These are phyloP conservation scores for Colletotrichum plurivorum DNA, from an alignment of 2,329 filamentous ascomycete species.

Conservation along the genomic window DNA sequence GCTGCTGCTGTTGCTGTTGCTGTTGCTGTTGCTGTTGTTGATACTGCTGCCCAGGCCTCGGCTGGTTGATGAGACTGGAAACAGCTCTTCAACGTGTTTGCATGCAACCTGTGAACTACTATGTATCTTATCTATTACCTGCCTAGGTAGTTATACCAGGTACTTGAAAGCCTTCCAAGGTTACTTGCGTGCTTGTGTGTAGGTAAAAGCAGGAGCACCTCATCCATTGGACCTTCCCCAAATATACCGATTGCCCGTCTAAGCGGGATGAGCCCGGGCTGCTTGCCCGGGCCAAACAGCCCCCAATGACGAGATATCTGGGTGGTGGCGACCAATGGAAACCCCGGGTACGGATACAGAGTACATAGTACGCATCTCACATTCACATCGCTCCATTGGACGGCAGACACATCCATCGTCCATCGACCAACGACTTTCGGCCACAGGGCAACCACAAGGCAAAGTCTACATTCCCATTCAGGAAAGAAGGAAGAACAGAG, in stretches of 20 bases:
- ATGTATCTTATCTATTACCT: too few relatives aligned
- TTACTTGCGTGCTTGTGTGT: neutral
- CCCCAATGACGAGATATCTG: neutral
- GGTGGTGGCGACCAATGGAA: slow-evolving; percentile 9
- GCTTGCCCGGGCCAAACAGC: slow-evolving; percentile 2
- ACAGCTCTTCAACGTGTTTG: neutral
- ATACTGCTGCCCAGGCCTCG: neutral
- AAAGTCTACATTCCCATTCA: slow-evolving; percentile 14
- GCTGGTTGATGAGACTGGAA: neutral
- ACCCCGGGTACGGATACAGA: neutral
- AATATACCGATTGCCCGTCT: slow-evolving; percentile 11
- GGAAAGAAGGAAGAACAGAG: slow-evolving; percentile 16
- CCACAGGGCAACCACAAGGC: slow-evolving; percentile 1
- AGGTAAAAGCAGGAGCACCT: slow-evolving; percentile 5
- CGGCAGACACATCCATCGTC: neutral
- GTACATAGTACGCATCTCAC: too few relatives aligned
- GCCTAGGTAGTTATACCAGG: too few relatives aligned
- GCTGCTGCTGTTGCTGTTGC: too few relatives aligned
- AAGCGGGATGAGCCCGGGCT: slow-evolving; percentile 6
- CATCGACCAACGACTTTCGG: slow-evolving; percentile 9
- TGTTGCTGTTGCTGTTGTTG: too few relatives aligned
- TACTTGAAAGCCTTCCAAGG: neutral
- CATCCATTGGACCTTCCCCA: slow-evolving; percentile 7
- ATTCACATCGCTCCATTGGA: too few relatives aligned
- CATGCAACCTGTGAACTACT: too few relatives aligned